A percentile compares a stretch with the other conserved stretches of the same genome.
phyloP scores from a whole-genome alignment of 2,329 filamentous ascomycete species.

The Hymenoscyphus salicellus region DNA sequence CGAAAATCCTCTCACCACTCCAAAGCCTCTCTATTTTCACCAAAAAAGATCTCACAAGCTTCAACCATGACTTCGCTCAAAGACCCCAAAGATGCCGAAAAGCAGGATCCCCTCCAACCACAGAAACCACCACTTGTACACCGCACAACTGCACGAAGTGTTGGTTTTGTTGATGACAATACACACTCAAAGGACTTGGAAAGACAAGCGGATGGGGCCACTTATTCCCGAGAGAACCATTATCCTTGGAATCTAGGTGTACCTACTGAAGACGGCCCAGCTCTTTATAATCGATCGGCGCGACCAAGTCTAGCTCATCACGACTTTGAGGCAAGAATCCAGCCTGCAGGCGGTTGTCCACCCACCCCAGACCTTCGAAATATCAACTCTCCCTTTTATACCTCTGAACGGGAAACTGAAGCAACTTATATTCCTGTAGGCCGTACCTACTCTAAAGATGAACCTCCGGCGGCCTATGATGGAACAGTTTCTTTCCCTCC shows the following conservation, averaged over 20 bases:
- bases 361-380: constrained; percentile 38
- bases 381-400: constrained; percentile 40
- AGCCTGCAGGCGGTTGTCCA: constrained; percentile 26
- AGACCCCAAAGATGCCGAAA: neutral
- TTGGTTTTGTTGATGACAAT: constrained; percentile 48
- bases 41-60: constrained; percentile 12
- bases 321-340: constrained; percentile 17
- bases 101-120: neutral
- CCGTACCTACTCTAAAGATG: neutral
- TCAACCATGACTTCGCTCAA: neutral
- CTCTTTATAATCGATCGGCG: neutral
- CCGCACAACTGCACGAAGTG: constrained; percentile 22
- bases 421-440: neutral
- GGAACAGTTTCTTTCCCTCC: neutral
- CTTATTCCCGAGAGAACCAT: neutral
- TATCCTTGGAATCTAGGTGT: too few relatives aligned
- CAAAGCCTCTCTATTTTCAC: constrained; percentile 22
- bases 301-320: neutral
- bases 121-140: constrained; percentile 15
- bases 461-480: neutral
- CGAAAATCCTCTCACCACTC: constrained; percentile 17
- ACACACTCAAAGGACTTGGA: neutral
- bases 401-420: constrained; percentile 11
- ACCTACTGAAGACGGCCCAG: too few relatives aligned
- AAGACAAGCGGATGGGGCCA: constrained; percentile 9